Evolutionary conservation across 768 basidiomycete species (phyloP), one percentile per base, ranked within the genome.

Genomic region (Rhodotorula paludigena): DNA sequence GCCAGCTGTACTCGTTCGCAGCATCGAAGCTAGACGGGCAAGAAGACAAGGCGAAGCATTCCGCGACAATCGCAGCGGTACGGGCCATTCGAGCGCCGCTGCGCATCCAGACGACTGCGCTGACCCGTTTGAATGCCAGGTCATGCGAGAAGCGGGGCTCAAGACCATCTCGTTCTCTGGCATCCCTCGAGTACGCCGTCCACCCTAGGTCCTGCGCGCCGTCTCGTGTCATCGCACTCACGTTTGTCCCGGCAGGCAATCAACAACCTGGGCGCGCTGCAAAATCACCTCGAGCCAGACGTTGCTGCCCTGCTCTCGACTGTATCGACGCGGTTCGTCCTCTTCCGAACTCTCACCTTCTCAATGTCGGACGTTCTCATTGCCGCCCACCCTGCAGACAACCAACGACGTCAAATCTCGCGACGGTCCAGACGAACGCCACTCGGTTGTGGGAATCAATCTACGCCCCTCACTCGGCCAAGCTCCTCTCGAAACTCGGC

Each of bases 141-240:
- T 80, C 28, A 77, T 80, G 73, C 66, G 79, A 16, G 80, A 81
- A 64, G 75, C 74, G 2, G 80, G 77, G 2, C 54, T 81, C 41
- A 81, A 81, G 59, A 79, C 78, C 59, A 80, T 81, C 63, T 76
- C 76, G 8, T 79, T 80, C 64, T 66, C 69, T 23, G 77, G 78
- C 38, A 76, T 74, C 48, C 69, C 74, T 3, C 57, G 68, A 32
- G 77, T 77, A 39, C 58, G 74, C 60, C 33, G 2, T 1, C 28
- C 16, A 0, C 12, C 6, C 36, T 39, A n/a, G n/a, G n/a, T n/a
- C n/a, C n/a, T n/a, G n/a, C n/a, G n/a, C n/a, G n/a, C n/a, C n/a
- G n/a, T n/a, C n/a, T n/a, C n/a, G n/a, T n/a, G n/a, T n/a, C n/a
- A n/a, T n/a, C n/a, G n/a, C n/a, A n/a, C n/a, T n/a, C n/a, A n/a